phyloP scores from a whole-genome alignment of 1,284 basidiomycete genomes.

The Cryptococcus sp. region DNA sequence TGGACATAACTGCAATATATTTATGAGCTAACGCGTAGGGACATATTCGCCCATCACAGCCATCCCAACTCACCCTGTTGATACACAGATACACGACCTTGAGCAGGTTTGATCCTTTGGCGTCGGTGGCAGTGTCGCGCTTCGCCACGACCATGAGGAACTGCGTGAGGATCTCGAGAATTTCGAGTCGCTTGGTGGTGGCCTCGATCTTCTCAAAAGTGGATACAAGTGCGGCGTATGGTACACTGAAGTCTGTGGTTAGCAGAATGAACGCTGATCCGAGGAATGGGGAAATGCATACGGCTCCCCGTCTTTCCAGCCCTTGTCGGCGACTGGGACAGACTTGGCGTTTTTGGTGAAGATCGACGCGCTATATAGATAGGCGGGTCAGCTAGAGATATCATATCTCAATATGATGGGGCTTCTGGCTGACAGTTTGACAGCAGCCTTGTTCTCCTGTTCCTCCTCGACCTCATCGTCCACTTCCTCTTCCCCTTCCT shows the following conservation, averaged over 20 bases:
- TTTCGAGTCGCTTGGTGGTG: constrained; percentile 94
- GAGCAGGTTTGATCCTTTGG: constrained; percentile 64
- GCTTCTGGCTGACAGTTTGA: constrained; percentile 67
- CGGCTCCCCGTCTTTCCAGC: constrained; percentile 85
- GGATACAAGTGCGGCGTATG: constrained; percentile 86
- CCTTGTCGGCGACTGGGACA: constrained; percentile 74
- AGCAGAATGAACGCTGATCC: not conserved
- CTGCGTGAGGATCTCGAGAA: constrained; percentile 80
- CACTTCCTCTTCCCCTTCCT: constrained; percentile 48
- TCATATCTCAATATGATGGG: no score
- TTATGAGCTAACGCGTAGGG: no score
- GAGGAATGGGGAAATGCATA: constrained; percentile 52
- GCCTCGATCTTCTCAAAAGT: constrained; percentile 87
- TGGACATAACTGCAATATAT: constrained; percentile 67
- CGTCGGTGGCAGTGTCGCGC: constrained; percentile 46
- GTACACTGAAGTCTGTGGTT: constrained; percentile 60
- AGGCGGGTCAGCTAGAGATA: constrained; percentile 3
- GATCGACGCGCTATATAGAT: constrained; percentile 58
- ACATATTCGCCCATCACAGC: not conserved
- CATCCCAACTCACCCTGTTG: constrained; percentile 68
- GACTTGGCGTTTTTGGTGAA: constrained; percentile 53
- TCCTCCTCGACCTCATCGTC: constrained; percentile 51
- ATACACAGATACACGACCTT: constrained; percentile 95
- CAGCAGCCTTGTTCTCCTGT: constrained; percentile 58
- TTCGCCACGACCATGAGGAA: constrained; percentile 87